A percentile compares a stretch with the other conserved stretches of the same genome.
phyloP scores from a whole-genome alignment of 768 basidiomycete genomes.

The Russula vinacea region DNA sequence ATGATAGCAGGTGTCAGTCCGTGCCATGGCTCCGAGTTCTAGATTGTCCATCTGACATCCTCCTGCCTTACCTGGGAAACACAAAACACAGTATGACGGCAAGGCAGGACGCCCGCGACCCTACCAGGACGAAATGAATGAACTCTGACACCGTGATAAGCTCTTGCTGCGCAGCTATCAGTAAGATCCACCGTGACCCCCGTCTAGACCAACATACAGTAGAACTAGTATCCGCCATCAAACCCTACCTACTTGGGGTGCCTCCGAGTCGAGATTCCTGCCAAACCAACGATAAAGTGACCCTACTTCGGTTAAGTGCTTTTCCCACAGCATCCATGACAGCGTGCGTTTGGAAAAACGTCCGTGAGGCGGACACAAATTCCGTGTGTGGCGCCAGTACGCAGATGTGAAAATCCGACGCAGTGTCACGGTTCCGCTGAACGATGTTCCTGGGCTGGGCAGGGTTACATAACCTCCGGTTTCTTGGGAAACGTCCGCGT shows the following conservation, averaged over 20 bases:
- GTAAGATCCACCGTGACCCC: background rate
- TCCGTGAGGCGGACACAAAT: too few relatives aligned
- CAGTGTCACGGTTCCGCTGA: background rate
- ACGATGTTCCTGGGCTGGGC: too few relatives aligned
- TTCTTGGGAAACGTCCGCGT: background rate
- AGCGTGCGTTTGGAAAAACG: too few relatives aligned
- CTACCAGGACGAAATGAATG: background rate
- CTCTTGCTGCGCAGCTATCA: background rate
- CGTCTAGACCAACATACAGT: background rate
- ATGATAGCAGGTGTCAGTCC: background rate
- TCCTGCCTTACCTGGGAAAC: background rate
- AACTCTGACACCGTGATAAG: background rate
- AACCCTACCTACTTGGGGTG: conserved; percentile 2
- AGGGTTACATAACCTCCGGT: background rate
- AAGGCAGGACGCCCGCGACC: background rate
- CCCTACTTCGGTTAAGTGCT: background rate
- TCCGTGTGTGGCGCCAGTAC: background rate
- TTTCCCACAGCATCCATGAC: too few relatives aligned
- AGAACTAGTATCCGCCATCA: conserved; percentile 1
- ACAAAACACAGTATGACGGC: background rate
- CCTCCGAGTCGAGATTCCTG: background rate
- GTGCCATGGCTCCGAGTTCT: background rate
- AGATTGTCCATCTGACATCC: background rate
- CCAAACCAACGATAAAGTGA: background rate
- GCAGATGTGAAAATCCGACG: background rate